Percentiles rank a stretch among this genome's conserved stretches.
Evolutionary conservation across 768 basidiomycete genomes (phyloP).

Genomic region (Suillus lakei): DNA sequence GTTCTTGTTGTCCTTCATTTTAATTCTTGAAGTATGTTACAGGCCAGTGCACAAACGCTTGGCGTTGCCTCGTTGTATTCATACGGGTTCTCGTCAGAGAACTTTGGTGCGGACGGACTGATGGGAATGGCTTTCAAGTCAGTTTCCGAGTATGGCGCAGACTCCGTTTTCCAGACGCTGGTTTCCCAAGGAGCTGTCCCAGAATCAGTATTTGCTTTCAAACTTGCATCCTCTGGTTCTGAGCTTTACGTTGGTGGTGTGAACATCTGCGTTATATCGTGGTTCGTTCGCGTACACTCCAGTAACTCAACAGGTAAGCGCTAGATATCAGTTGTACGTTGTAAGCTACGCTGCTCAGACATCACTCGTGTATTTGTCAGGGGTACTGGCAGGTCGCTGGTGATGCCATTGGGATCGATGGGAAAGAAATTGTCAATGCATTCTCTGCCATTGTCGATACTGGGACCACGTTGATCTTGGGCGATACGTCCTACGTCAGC

Average conservation of each 20-base stretch:
- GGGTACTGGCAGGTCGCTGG: constrained; percentile 27
- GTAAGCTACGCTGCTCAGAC: constrained; percentile 2
- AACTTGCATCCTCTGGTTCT: constrained; percentile 38
- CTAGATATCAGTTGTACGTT: not conserved
- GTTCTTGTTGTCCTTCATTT: constrained; percentile 10
- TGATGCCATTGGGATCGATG: constrained; percentile 29
- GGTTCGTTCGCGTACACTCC: constrained; percentile 43
- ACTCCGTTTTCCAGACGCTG: constrained; percentile 49
- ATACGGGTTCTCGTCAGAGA: constrained; percentile 12
- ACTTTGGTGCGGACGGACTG: constrained; percentile 34
- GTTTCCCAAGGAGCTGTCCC: constrained; percentile 40
- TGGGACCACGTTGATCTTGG: constrained; percentile 49
- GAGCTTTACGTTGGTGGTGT: constrained; percentile 49
- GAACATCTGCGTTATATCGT: constrained; percentile 41
- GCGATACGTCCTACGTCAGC: constrained; percentile 40
- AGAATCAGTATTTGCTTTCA: constrained; percentile 42
- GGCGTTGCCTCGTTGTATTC: constrained; percentile 29
- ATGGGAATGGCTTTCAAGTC: constrained; percentile 49
- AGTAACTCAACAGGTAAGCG: constrained; percentile 35
- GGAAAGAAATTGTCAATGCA: constrained; percentile 7
- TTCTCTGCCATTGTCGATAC: constrained; percentile 50
- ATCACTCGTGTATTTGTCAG: constrained; percentile 12
- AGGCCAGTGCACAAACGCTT: constrained; percentile 28
- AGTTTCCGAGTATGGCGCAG: constrained; percentile 39
- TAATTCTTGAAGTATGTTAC: constrained; percentile 19